A percentile compares a stretch with the other conserved stretches of the same genome.
Evolutionary conservation across 129 eudicot species (phyloP).

Genomic region (Lactuca sativa): DNA sequence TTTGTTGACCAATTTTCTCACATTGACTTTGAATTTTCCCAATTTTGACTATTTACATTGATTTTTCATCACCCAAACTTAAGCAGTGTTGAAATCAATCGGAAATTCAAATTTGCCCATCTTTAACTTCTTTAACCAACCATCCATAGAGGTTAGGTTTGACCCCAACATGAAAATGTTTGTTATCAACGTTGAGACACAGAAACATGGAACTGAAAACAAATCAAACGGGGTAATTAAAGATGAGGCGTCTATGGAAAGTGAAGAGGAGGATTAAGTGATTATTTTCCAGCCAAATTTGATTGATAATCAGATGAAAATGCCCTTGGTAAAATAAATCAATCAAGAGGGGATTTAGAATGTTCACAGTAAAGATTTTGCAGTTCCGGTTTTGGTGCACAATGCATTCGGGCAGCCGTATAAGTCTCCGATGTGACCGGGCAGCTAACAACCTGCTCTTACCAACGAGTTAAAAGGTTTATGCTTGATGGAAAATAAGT

Average conservation of each 20-base stretch:
- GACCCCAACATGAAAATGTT: constrained; percentile 40
- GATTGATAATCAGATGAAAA: constrained; percentile 43
- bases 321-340: constrained; percentile 15
- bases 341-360: constrained; percentile 28
- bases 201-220: constrained; percentile 12
- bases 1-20: too few species aligned
- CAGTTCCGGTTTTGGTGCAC: constrained; percentile 31
- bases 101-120: too few species aligned
- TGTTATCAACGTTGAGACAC: constrained; percentile 44
- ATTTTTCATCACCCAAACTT: too few species aligned
- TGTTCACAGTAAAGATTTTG: constrained; percentile 24
- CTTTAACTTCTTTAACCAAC: too few species aligned
- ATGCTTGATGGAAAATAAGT: constrained; percentile 48
- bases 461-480: constrained; percentile 38
- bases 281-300: constrained; percentile 54
- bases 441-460: constrained; percentile 33
- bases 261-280: constrained; percentile 63
- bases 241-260: constrained; percentile 32
- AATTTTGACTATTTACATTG: too few species aligned
- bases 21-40: too few species aligned
- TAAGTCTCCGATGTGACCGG: constrained; percentile 30
- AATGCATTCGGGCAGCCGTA: constrained; percentile 22
- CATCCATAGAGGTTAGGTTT: constrained; percentile 39
- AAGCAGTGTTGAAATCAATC: too few species aligned
- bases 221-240: constrained; percentile 32